Evolutionary conservation across 139 green algal genomes (phyloP).

Genomic region (Coelastrella sp.): DNA sequence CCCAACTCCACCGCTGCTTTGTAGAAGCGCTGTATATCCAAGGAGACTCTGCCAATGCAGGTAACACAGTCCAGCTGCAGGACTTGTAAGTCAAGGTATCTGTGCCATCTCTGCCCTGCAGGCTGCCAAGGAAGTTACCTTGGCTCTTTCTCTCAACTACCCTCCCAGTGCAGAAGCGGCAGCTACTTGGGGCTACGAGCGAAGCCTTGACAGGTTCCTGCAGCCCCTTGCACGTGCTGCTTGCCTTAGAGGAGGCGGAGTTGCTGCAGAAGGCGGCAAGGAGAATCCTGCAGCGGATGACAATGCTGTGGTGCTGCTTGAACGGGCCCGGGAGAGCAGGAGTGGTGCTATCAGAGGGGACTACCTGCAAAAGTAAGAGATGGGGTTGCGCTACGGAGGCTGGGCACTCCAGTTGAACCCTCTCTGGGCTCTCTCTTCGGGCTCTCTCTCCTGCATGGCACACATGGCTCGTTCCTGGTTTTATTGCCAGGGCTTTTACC

Average conservation of each 20-base stretch:
- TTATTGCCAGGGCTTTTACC: too few species aligned
- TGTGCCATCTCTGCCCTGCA: conserved; percentile 1
- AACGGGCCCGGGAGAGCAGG: conserved; percentile 68
- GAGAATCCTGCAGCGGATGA: conserved; percentile 41
- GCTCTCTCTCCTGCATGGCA: too few species aligned
- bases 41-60: background rate
- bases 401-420: too few species aligned
- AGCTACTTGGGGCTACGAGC: conserved; percentile 52
- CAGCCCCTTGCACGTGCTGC: conserved; percentile 50
- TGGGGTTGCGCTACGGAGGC: too few species aligned
- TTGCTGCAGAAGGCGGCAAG: background rate
- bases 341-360: conserved; percentile 61
- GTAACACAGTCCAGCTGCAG: background rate
- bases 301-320: conserved; percentile 65
- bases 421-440: too few species aligned
- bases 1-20: too few species aligned
- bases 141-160: conserved; percentile 71
- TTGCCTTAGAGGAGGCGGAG: conserved; percentile 32
- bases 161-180: conserved; percentile 50
- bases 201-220: conserved; percentile 63
- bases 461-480: too few species aligned
- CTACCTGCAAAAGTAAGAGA: conserved; percentile 54
- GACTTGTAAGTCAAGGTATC: background rate
- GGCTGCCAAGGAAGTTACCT: conserved; percentile 64
- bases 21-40: too few species aligned